A percentile compares a stretch with the other conserved stretches of the same genome.
These are phyloP conservation scores for Lobulomyces angularis DNA, from an alignment of 192 early-diverging fungal species.

Conservation along the genomic window DNA sequence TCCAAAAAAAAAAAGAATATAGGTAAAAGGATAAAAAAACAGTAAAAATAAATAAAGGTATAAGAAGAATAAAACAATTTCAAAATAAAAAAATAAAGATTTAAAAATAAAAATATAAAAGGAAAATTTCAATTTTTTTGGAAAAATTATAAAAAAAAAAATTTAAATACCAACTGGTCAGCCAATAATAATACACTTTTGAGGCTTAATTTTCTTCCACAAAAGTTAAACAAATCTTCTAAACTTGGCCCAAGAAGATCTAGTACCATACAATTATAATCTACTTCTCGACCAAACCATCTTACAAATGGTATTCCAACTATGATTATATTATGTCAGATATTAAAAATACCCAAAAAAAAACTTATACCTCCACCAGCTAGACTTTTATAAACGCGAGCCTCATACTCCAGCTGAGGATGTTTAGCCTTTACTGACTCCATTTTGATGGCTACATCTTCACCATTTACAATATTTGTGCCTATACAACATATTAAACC, in stretches of 20 bases:
- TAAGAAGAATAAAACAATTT: slow-evolving; percentile 1
- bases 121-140: slow-evolving; percentile 2
- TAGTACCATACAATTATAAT: slow-evolving; percentile 54
- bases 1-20: not conserved
- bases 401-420: slow-evolving; percentile 95
- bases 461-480: slow-evolving; percentile 74
- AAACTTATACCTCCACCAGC: slow-evolving; percentile 59
- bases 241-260: slow-evolving; percentile 46
- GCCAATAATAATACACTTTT: slow-evolving; percentile 51
- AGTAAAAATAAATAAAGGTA: slow-evolving; percentile 1
- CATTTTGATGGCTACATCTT: slow-evolving; percentile 97
- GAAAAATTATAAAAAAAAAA: not conserved
- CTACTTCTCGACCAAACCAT: slow-evolving; percentile 41
- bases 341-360: not conserved
- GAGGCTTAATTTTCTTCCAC: slow-evolving; percentile 46
- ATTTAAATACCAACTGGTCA: slow-evolving; percentile 38
- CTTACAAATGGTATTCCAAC: slow-evolving; percentile 56
- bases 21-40: not conserved
- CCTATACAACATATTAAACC: slow-evolving; percentile 28
- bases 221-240: slow-evolving; percentile 56
- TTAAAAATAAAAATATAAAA: not conserved
- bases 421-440: slow-evolving; percentile 90
- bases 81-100: slow-evolving; percentile 11
- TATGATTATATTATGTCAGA: slow-evolving; percentile 1
- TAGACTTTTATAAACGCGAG: slow-evolving; percentile 87